Evolutionary conservation across 225 moss, liverwort and hornwort species (phyloP), one percentile per base, ranked within the genome.

Genomic region (Pseudoscleropodium purum): DNA sequence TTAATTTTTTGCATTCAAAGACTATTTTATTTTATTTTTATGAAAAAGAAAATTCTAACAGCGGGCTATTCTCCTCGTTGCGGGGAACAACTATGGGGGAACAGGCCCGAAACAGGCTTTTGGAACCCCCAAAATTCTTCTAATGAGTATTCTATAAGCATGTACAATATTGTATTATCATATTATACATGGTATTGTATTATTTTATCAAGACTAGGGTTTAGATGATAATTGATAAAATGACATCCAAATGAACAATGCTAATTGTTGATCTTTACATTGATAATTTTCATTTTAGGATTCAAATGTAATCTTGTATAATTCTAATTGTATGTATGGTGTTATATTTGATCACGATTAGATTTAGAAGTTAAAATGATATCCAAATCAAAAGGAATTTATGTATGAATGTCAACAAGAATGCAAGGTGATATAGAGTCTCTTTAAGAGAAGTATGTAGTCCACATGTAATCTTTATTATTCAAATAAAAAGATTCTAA

Each of bases 381-480:
- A 43, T 45, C 6, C 16, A 73, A 43, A 73, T 17, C 1, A 0
- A 29, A 29, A 73, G 10, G 6, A 45, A 74, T 45, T 17, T 29
- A 43, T 45, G 3, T 45, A 3, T 29, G 0, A 4, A 0, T 43
- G 0, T 2, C 0, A 1, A 1, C 45, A 45, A 45, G 45, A 8
- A 45, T 45, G 45, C 3, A 72, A 26, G 15, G 26, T 73, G 6
- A 17, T 43, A 10, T 43, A 43, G 27, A 25, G 8, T 70, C 13
- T 70, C 6, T 27, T 3, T 45, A 29, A 17, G 0, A 17, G 0
- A 45, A 2, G 30, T 47, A 18, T 4, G 0, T 45, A 74, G 10
- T 29, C 17, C 3, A 17, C 0, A 29, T 45, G 74, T 74, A 74
- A 17, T 5, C 10, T 17, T 45, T 74, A 3, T 17, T 45, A 43